phyloP scores from a whole-genome alignment of 78 protist genomes.

The Dictyostelium citrinum region DNA sequence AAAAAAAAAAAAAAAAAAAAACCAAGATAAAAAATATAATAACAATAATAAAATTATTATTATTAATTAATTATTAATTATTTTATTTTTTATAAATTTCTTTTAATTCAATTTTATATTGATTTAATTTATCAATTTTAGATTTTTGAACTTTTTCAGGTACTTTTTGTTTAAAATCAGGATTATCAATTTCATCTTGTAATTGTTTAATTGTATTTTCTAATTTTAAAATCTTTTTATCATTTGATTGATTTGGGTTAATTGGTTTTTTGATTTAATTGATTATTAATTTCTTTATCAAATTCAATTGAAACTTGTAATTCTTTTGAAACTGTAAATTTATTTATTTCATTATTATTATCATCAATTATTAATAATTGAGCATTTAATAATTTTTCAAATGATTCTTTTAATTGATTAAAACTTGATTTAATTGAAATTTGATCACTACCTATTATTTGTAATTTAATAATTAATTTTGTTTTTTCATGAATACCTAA shows the following conservation, averaged over 20 bases:
- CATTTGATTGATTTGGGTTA: not conserved
- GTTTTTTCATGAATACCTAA: constrained; percentile 15
- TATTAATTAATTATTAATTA: not conserved
- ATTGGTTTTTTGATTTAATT: not conserved
- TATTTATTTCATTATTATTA: not conserved
- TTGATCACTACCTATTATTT: not conserved
- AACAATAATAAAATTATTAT: not conserved
- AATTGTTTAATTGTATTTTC: constrained; percentile 9
- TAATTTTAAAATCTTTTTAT: constrained; percentile 6
- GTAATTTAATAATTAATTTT: not conserved
- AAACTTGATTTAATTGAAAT: not conserved
- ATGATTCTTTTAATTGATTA: constrained; percentile 8
- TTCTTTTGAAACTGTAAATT: not conserved
- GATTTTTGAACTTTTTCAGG: constrained; percentile 27
- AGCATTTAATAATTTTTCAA: constrained; percentile 20
- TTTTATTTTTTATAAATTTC: not conserved
- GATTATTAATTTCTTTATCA: not conserved
- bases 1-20: not conserved
- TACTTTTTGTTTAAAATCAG: constrained; percentile 35
- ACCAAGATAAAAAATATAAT: not conserved
- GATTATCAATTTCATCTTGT: constrained; percentile 16
- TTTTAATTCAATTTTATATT: constrained; percentile 23
- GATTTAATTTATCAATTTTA: constrained; percentile 1
- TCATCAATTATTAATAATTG: not conserved
- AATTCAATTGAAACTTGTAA: not conserved